A percentile compares a stretch with the other conserved stretches of the same genome.
phyloP scores from a whole-genome alignment of 225 moss, liverwort and hornwort genomes.

The Polytrichum formosum region DNA sequence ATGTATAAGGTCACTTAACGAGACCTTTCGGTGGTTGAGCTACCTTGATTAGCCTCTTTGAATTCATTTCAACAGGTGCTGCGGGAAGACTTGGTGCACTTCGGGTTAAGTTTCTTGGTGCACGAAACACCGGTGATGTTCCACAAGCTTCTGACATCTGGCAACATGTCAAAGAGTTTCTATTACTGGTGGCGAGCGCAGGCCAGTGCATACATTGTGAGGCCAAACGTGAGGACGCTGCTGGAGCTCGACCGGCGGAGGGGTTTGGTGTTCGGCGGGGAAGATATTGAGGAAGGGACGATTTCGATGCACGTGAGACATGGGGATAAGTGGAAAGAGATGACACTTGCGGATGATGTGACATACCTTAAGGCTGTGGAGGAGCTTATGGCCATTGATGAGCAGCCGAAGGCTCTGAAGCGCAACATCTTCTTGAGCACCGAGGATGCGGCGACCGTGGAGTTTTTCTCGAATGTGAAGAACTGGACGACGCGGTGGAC shows the following conservation, averaged over 20 bases:
- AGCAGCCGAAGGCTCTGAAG: constrained; percentile 16
- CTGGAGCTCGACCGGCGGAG: constrained; percentile 32
- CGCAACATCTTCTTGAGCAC: constrained; percentile 45
- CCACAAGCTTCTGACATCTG: neutral
- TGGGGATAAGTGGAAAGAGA: constrained; percentile 16
- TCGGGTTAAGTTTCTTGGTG: neutral
- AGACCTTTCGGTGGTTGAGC: no score
- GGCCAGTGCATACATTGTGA: constrained; percentile 36
- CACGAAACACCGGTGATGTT: neutral
- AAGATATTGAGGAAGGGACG: constrained; percentile 24
- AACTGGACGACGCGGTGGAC: constrained; percentile 45
- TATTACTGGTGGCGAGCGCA: constrained; percentile 52
- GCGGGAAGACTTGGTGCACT: constrained; percentile 8
- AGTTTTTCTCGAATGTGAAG: constrained; percentile 27
- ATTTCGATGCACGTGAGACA: constrained; percentile 46
- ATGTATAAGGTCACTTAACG: no score
- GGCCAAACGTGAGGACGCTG: constrained; percentile 28
- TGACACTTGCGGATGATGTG: constrained; percentile 3
- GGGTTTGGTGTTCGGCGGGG: constrained; percentile 20
- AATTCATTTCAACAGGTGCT: neutral
- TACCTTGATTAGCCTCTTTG: no score
- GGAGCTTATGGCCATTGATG: constrained; percentile 16
- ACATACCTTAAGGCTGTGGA: constrained; percentile 29
- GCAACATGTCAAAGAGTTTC: neutral
- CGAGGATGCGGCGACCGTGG: constrained; percentile 34